phyloP scores from a whole-genome alignment of 805 yeast species.

The Cyberlindnera maritima region DNA sequence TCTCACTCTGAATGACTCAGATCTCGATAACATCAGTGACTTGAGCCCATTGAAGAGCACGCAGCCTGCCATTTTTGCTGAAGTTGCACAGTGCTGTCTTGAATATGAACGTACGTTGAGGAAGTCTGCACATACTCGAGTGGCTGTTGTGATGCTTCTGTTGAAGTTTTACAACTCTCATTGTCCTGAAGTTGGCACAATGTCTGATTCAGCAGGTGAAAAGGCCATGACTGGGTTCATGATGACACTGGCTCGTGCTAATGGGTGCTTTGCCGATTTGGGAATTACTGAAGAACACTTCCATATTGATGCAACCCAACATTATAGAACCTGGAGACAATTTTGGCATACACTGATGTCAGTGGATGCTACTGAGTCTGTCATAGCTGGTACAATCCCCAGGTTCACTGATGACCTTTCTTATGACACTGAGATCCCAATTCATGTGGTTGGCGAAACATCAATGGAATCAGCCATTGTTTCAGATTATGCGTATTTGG shows the following conservation, averaged over 20 bases:
- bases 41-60: constrained; percentile 2
- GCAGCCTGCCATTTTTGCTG: constrained; percentile 5
- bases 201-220: constrained; percentile 45
- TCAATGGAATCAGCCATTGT: constrained; percentile 37
- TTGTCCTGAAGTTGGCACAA: constrained; percentile 58
- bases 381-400: constrained; percentile 12
- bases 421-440: constrained; percentile 26
- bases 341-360: constrained; percentile 26
- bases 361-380: constrained; percentile 19
- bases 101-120: constrained; percentile 46
- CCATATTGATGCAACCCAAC: constrained; percentile 41
- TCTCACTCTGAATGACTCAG: constrained; percentile 16
- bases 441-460: constrained; percentile 33
- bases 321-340: constrained; percentile 21
- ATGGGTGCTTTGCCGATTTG: constrained; percentile 34
- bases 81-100: constrained; percentile 36
- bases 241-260: constrained; percentile 46
- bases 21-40: constrained; percentile 10
- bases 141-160: constrained; percentile 49
- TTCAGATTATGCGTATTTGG: constrained; percentile 29
- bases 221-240: constrained; percentile 44
- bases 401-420: constrained; percentile 17
- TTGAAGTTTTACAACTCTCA: constrained; percentile 44
- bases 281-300: constrained; percentile 35
- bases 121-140: constrained; percentile 39